phyloP scores from a whole-genome alignment of 2,329 filamentous ascomycete genomes.

The Pseudonectria buxi region DNA sequence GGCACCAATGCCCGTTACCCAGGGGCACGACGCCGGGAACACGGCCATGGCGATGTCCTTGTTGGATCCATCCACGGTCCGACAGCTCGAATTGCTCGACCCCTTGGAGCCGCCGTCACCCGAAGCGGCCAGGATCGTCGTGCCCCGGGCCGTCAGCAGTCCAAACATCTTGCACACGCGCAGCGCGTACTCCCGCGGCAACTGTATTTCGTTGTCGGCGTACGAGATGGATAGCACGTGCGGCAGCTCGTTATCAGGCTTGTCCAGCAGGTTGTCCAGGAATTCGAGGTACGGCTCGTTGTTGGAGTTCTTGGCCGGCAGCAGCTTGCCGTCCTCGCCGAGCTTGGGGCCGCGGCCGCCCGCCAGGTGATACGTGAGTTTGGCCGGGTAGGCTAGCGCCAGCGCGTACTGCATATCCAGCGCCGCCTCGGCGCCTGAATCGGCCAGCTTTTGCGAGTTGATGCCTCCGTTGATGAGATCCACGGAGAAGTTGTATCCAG shows the following conservation, averaged over 20 bases:
- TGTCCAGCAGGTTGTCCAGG: constrained; percentile 41
- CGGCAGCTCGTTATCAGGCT: constrained; percentile 39
- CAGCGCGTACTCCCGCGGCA: constrained; percentile 44
- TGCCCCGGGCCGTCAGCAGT: constrained; percentile 45
- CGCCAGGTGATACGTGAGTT: constrained; percentile 38
- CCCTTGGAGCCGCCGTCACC: constrained; percentile 45
- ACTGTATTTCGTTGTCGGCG: constrained; percentile 50
- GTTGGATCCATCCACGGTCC: constrained; percentile 51
- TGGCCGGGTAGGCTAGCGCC: constrained; percentile 37
- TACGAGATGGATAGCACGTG: constrained; percentile 54
- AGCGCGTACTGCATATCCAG: constrained; percentile 45
- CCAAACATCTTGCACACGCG: constrained; percentile 48
- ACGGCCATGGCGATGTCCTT: constrained; percentile 50
- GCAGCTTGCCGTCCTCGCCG: constrained; percentile 28
- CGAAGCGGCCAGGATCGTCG: constrained; percentile 42
- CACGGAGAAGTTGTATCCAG: constrained; percentile 34
- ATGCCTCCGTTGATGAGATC: constrained; percentile 36
- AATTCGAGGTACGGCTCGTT: constrained; percentile 55
- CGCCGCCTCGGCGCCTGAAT: constrained; percentile 38
- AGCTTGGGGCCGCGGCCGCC: constrained; percentile 39
- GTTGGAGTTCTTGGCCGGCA: constrained; percentile 24
- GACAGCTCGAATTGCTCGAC: constrained; percentile 43
- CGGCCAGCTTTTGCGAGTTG: constrained; percentile 33
- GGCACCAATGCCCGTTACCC: constrained; percentile 60
- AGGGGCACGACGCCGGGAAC: constrained; percentile 63